Evolutionary conservation across 176 grass and related monocot genomes (phyloP).

Genomic region (Zea mays): DNA sequence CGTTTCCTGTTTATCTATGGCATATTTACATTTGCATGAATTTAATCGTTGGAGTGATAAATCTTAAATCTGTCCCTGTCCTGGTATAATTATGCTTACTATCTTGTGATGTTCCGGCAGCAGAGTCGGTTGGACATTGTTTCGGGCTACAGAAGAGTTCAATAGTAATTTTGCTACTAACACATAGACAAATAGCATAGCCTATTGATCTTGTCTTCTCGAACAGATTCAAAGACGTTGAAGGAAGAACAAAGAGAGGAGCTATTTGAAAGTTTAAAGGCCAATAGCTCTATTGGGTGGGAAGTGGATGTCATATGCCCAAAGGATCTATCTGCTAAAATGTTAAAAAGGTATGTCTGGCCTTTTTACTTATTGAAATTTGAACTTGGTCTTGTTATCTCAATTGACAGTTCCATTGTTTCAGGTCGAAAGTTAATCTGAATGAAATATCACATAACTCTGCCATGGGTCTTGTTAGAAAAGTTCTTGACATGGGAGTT

Average conservation of each 20-base stretch:
- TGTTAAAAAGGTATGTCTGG: constrained; percentile 67
- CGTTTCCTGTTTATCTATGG: neutral
- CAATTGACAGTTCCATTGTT: constrained; percentile 20
- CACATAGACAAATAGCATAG: neutral
- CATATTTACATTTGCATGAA: neutral
- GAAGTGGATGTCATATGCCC: constrained; percentile 93
- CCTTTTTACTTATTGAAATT: constrained; percentile 15
- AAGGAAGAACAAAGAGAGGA: constrained; percentile 93
- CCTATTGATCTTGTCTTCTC: constrained; percentile 12
- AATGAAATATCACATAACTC: constrained; percentile 98
- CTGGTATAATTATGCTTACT: neutral
- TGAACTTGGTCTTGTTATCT: neutral
- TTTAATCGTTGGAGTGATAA: neutral
- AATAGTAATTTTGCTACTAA: neutral
- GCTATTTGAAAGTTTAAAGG: constrained; percentile 78
- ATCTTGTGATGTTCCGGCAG: neutral
- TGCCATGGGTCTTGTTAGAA: constrained; percentile 81
- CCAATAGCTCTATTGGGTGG: constrained; percentile 68
- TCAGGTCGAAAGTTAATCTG: constrained; percentile 84
- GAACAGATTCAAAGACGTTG: constrained; percentile 86
- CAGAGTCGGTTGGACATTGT: neutral
- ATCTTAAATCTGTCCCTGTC: neutral
- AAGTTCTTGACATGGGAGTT: constrained; percentile 68
- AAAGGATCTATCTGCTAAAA: constrained; percentile 87
- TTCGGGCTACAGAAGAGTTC: neutral